Base-by-base conservation (phyloP, 495 filamentous ascomycete species). In the Aspergillus sclerotiicarbonarius region DNA sequence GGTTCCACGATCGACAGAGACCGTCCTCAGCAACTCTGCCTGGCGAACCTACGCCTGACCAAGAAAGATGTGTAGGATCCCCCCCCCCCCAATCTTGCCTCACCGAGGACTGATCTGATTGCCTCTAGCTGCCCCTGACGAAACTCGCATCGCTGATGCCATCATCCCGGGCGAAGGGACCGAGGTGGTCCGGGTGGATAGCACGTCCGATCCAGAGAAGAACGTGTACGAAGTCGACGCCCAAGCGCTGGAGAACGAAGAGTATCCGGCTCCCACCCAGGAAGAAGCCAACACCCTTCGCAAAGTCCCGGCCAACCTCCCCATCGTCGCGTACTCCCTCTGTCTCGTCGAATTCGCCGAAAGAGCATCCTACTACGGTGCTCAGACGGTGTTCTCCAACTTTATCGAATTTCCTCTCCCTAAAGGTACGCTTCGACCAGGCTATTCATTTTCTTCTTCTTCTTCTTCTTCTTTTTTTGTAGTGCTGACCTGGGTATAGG, bases 301-400 rank as follows among this genome's bases (percentile, higher is more conserved):
- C 49, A 80, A 81, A 60, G 76, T 87, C 15, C 73, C 84, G 12
- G 84, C 77, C 47, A 73, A 50, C 3, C 58, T 85, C 8, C 81
- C 82, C 8, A 44, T 68, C 2, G 61, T 74, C 6, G 70, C 79
- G 25, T 85, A 79, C 58, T 68, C 76, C 8, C 76, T 86, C 32
- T 87, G 83, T 59, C 56, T 81, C 0, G 80, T 86, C 31, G 83
- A 84, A 53, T 82, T 86, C 57, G 81, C 80, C 30, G 83, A 86
- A 62, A 72, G 82, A 41, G 81, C 82, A 1, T 84, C 81, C 4
- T 86, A 84, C 65, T 84, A 81, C 56, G 82, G 82, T 33, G 75
- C 75, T 41, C 67, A 77, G 44, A 76, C 76, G 8, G 75, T 87
- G n/a, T 85, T 81, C 68, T 76, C 80, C 59, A 86, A 87, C 67